Base-by-base conservation (phyloP, 441 rosid species). In the Isatis lusitanica region DNA sequence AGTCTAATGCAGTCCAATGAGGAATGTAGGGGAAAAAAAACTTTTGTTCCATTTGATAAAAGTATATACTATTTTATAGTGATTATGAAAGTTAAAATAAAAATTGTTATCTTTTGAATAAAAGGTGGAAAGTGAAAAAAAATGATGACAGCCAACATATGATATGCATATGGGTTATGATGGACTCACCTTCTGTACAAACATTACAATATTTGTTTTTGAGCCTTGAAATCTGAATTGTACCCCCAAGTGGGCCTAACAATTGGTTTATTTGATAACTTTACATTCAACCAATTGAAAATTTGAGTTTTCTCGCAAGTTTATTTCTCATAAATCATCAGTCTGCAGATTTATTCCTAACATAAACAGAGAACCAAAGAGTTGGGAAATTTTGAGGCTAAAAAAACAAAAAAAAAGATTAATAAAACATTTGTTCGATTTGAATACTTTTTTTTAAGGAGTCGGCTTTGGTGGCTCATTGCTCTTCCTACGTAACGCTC, bases 401-500 rank as follows among this genome's bases (percentile, higher is more conserved):
- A 36, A 36, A 36, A 36, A 6, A n/a, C n/a, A 2, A 10, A 8
- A 7, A 36, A 36, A 1, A 9, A 8, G 7, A 7, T 1, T 7
- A 36, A 8, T 9, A 43, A 10, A 51, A 26, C 11, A 26, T 40
- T 39, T 15, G 12, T 67, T 67, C 28, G 52, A 0, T 48, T 18
- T 16, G 31, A 68, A 17, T 21, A 4, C 52, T 30, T 16, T 5
- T 16, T 5, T 16, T 5, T 24, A 43, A 30, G 66, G 28, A 43
- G 15, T 8, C 16, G 38, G 24, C 24, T 30, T 24, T 42, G 65
- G 1, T 21, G 74, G 31, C 40, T 51, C 12, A 17, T 44, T 43
- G 13, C 2, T 73, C 47, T 77, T 75, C 36, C 48, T 66, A 39
- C 78, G 61, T 60, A 68, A 68, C 4, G 78, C 84, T 61, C 84